phyloP scores from a whole-genome alignment of 2,329 filamentous ascomycete genomes.

The Fonsecaea pedrosoi region DNA sequence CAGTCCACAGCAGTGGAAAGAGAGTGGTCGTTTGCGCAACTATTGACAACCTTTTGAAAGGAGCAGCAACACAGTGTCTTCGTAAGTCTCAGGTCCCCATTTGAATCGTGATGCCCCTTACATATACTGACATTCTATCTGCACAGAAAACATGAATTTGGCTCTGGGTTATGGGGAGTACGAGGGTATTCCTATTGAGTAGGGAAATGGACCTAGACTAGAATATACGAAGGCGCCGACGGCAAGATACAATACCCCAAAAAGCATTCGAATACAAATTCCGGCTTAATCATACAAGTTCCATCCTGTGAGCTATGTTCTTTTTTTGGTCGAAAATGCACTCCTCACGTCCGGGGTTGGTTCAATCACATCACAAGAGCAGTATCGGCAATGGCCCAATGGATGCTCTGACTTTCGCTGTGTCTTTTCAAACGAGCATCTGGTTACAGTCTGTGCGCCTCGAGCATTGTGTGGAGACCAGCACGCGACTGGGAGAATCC shows the following conservation, averaged over 20 bases:
- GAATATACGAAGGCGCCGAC: conserved; percentile 6
- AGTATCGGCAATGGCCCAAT: background rate
- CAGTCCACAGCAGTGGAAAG: conserved; percentile 87
- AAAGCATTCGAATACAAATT: conserved; percentile 8
- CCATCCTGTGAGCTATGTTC: conserved; percentile 7
- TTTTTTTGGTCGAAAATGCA: conserved; percentile 10
- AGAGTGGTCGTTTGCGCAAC: conserved; percentile 92
- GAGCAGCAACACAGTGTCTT: conserved; percentile 88
- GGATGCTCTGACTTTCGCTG: background rate
- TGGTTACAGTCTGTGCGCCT: background rate
- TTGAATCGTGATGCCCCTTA: background rate
- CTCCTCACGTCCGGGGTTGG: background rate
- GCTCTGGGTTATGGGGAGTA: conserved; percentile 88
- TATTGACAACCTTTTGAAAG: conserved; percentile 93
- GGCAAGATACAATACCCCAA: conserved; percentile 4
- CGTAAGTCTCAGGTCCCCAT: conserved; percentile 65
- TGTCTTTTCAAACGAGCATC: background rate
- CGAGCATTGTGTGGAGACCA: background rate
- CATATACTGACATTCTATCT: conserved; percentile 15
- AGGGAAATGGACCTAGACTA: conserved; percentile 3
- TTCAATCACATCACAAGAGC: background rate
- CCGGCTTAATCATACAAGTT: background rate
- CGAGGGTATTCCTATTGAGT: conserved; percentile 76
- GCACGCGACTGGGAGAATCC: background rate
- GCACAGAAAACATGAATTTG: conserved; percentile 86